phyloP scores from a whole-genome alignment of 192 early-diverging fungal genomes.

The Entophlyctis luteolus region DNA sequence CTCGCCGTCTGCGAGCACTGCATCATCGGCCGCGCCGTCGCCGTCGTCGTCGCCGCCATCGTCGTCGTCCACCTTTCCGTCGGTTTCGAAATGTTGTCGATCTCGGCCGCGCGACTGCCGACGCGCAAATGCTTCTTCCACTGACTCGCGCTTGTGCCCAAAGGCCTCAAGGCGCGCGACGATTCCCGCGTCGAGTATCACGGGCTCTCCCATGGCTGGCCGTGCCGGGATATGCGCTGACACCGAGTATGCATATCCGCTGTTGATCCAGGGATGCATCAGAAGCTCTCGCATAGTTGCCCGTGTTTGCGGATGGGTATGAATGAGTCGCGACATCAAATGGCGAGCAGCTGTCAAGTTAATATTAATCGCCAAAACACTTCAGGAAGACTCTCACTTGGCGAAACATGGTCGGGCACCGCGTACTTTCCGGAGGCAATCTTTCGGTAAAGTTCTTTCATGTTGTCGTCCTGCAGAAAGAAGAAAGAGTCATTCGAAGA shows the following conservation, averaged over 20 bases:
- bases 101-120: too few species aligned
- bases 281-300: constrained; percentile 68
- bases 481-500: too few species aligned
- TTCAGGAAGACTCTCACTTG: constrained; percentile 55
- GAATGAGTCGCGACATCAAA: constrained; percentile 67
- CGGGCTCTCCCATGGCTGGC: constrained; percentile 15
- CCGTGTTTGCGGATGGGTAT: constrained; percentile 65
- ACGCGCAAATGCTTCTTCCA: constrained; percentile 39
- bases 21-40: neutral
- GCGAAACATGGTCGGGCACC: constrained; percentile 56
- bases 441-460: constrained; percentile 80
- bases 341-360: constrained; percentile 61
- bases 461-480: constrained; percentile 59
- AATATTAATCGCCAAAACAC: constrained; percentile 75
- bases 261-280: constrained; percentile 74
- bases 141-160: constrained; percentile 44
- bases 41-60: neutral
- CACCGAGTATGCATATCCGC: constrained; percentile 60
- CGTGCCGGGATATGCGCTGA: constrained; percentile 62
- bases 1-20: neutral
- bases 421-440: constrained; percentile 67
- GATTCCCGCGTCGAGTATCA: constrained; percentile 35
- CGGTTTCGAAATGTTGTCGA: too few species aligned
- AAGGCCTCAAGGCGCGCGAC: constrained; percentile 42
- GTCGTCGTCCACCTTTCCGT: constrained; percentile 16